Percentiles rank a stretch among this genome's conserved stretches.
Evolutionary conservation across 108 stramenopile species (phyloP).

Genomic region (Cyclostephanos tholiformis): DNA sequence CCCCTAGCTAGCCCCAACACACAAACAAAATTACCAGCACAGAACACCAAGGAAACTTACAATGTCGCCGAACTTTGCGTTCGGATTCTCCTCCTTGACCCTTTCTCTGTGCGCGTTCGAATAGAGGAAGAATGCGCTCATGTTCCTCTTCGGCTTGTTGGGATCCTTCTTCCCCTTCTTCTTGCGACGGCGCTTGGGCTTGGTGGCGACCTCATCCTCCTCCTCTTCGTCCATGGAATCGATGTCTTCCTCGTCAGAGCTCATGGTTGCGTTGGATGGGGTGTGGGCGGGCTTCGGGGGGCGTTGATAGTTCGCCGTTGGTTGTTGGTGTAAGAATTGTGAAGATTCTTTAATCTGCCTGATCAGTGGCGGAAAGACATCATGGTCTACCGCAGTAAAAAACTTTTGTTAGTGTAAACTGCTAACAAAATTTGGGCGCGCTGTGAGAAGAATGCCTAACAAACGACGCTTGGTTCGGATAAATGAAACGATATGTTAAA

Average conservation of each 20-base stretch:
- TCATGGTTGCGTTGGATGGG: slow-evolving; percentile 28
- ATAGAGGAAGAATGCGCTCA: slow-evolving; percentile 87
- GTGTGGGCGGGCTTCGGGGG: not conserved
- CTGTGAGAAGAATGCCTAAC: not conserved
- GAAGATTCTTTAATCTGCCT: not conserved
- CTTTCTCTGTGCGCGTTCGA: slow-evolving; percentile 70
- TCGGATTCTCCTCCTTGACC: slow-evolving; percentile 76
- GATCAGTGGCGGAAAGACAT: slow-evolving; percentile 6
- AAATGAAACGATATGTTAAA: too few species aligned
- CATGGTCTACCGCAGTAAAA: slow-evolving; percentile 5
- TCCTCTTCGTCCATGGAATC: slow-evolving; percentile 32
- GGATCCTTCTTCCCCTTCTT: slow-evolving; percentile 53
- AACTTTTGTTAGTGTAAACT: slow-evolving; percentile 16
- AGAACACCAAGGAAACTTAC: slow-evolving; percentile 56
- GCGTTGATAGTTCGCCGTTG: not conserved
- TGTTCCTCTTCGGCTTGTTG: slow-evolving; percentile 72
- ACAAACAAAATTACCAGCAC: not conserved
- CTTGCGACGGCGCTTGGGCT: slow-evolving; percentile 38
- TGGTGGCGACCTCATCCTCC: slow-evolving; percentile 27
- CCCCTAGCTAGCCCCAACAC: not conserved
- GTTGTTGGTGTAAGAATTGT: not conserved
- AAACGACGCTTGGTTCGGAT: too few species aligned
- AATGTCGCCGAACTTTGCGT: slow-evolving; percentile 80
- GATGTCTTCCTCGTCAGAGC: slow-evolving; percentile 47
- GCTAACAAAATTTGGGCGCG: slow-evolving; percentile 12